These are phyloP conservation scores for Verruconis gallopava DNA, from an alignment of 2,329 filamentous ascomycete genomes.

Conservation along the genomic window DNA sequence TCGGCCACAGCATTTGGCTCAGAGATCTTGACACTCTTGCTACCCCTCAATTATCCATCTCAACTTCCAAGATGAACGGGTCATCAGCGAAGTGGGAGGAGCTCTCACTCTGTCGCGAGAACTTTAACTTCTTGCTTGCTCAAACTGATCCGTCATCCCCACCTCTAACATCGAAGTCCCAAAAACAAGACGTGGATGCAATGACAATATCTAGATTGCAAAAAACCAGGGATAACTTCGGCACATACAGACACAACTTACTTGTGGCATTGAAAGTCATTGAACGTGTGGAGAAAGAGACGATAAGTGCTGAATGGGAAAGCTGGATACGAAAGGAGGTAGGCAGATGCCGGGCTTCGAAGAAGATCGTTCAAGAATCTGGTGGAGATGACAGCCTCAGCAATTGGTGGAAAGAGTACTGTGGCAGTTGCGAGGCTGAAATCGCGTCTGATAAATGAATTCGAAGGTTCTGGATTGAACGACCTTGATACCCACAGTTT, in stretches of 20 bases:
- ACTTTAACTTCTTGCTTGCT: slow-evolving; percentile 4
- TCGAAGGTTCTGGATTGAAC: too few relatives aligned
- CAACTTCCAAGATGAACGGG: neutral
- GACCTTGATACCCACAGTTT: too few relatives aligned
- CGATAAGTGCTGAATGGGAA: slow-evolving; percentile 82
- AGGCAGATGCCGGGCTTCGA: slow-evolving; percentile 25
- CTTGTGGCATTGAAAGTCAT: slow-evolving; percentile 82
- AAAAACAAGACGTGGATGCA: neutral
- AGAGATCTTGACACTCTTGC: slow-evolving; percentile 55
- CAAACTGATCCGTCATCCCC: slow-evolving; percentile 7
- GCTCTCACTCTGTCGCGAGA: neutral
- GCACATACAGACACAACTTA: slow-evolving; percentile 75
- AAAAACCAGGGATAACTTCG: slow-evolving; percentile 70
- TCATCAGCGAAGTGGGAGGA: too few relatives aligned
- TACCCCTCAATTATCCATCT: slow-evolving; percentile 6
- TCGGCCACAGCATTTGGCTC: slow-evolving; percentile 78
- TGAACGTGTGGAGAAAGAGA: slow-evolving; percentile 77
- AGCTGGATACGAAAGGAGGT: slow-evolving; percentile 73
- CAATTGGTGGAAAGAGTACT: slow-evolving; percentile 47
- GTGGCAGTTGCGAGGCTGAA: slow-evolving; percentile 40
- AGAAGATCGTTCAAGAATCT: slow-evolving; percentile 27
- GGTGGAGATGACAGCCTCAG: slow-evolving; percentile 32
- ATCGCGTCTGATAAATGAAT: neutral
- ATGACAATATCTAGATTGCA: slow-evolving; percentile 37
- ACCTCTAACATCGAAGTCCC: neutral